Evolutionary conservation across 2,329 filamentous ascomycete genomes (phyloP), one percentile per base, ranked within the genome.

Genomic region (Fusarium camptoceras): DNA sequence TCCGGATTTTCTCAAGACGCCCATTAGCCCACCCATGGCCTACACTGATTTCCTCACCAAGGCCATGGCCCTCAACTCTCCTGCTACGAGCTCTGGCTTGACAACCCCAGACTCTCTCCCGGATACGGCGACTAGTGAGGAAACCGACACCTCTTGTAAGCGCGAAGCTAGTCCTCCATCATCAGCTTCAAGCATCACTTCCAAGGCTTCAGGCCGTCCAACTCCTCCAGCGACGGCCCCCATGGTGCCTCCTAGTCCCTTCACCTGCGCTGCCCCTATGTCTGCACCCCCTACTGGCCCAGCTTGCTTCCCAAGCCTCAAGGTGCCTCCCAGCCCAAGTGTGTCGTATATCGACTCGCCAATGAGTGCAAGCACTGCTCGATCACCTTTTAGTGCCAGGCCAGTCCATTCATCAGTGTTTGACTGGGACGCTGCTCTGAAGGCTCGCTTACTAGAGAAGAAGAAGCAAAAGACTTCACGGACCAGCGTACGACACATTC

Each of bases 41-140:
- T 98, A 98, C 78, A 91, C 93, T 72, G 94, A 98, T 77, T 98
- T 98, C 78, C 89, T 98, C 68, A 77, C 79, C 54, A 95, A 94
- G 82, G 90, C 91, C 64, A 89, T 97, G 81, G 91, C 91, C 20
- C 85, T 94, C 62, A 88, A 90, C 77, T 94, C 91, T 68, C 92
- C 92, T 11, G 87, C 90, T 42, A 82, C 83, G 53, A 84, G 84
- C 73, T 83, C 84, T 20, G 83, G 82, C 60, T 83, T 84, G 69
- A 84, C 79, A 53, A 83, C 84, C 53, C 84, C 83, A 65, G 84
- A 84, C 39, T 82, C 79, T 22, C 78, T 78, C 34, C 85, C 90
- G 55, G 87, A 88, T 41, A 87, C 88, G 28, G 86, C 91, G 28
- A 83, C 80, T 72, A 86, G 84, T 71, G 85, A 87, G 71, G 80